Percentiles rank a stretch among this genome's conserved stretches.
These are phyloP conservation scores for Capsicum rhomboideum DNA, from an alignment of 257 asterid genomes.

Conservation along the genomic window DNA sequence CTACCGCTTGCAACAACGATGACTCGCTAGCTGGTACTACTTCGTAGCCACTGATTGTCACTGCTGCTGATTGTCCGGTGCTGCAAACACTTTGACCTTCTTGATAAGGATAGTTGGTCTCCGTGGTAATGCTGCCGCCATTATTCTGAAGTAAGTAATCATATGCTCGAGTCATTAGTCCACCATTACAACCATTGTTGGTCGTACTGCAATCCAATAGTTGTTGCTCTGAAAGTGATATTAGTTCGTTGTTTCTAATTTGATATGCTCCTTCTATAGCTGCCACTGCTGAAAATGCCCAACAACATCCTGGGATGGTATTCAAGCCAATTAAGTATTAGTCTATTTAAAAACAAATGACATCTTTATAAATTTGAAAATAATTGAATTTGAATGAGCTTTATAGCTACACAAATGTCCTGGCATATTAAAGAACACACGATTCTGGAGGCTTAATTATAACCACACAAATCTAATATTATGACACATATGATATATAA, in stretches of 20 bases:
- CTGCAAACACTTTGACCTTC: not conserved
- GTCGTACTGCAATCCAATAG: not conserved
- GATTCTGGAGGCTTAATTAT: too few relatives aligned
- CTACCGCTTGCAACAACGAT: not conserved
- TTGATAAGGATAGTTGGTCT: not conserved
- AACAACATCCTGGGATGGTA: not conserved
- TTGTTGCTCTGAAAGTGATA: not conserved
- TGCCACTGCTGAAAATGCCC: constrained; percentile 3
- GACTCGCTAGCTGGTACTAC: not conserved
- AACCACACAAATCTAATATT: not conserved
- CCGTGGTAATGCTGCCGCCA: not conserved
- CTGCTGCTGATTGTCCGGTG: not conserved
- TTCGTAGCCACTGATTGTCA: not conserved
- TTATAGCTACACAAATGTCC: not conserved
- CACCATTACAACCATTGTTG: not conserved
- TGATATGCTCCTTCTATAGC: not conserved
- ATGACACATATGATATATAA: not conserved
- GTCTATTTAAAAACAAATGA: not conserved
- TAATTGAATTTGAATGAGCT: too few relatives aligned
- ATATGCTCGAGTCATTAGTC: not conserved
- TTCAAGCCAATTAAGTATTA: not conserved
- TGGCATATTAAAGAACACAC: not conserved
- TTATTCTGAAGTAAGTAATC: not conserved
- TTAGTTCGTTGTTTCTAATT: not conserved
- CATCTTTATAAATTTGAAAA: not conserved